These are phyloP conservation scores for Corylus americana DNA, from an alignment of 306 rosid species.

Conservation along the genomic window DNA sequence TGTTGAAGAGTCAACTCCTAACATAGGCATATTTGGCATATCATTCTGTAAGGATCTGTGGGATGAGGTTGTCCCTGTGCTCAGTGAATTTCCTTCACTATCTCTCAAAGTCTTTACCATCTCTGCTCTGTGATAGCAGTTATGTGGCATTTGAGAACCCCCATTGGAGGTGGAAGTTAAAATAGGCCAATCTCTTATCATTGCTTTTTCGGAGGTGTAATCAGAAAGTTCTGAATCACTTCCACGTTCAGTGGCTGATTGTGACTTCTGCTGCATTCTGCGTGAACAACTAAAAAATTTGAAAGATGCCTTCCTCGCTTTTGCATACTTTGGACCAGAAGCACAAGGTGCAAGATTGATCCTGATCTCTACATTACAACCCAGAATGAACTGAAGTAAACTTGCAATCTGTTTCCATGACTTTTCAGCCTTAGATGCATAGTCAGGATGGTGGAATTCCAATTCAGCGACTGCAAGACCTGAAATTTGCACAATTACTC, in stretches of 20 bases:
- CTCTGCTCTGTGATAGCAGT: constrained; percentile 37
- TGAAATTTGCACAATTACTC: constrained; percentile 32
- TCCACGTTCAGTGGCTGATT: constrained; percentile 40
- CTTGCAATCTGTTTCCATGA: constrained; percentile 79
- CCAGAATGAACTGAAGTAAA: constrained; percentile 55
- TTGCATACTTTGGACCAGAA: constrained; percentile 45
- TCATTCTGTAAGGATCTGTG: constrained; percentile 40
- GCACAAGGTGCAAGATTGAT: constrained; percentile 47
- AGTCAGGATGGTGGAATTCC: constrained; percentile 58
- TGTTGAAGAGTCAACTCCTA: constrained; percentile 38
- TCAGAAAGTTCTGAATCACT: constrained; percentile 52
- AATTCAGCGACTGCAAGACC: constrained; percentile 73
- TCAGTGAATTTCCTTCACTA: constrained; percentile 58
- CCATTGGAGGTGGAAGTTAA: constrained; percentile 42
- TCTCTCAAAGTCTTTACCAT: constrained; percentile 51
- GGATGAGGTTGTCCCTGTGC: constrained; percentile 49
- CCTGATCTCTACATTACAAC: constrained; percentile 76
- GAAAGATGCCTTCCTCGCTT: constrained; percentile 52
- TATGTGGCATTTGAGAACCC: constrained; percentile 41
- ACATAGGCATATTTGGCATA: constrained; percentile 24
- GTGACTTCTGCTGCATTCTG: constrained; percentile 41
- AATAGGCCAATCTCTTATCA: constrained; percentile 37
- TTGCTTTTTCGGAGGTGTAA: constrained; percentile 40
- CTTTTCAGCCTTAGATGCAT: constrained; percentile 68
- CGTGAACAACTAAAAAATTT: constrained; percentile 66